Conservation (phyloP, 768 basidiomycete genomes). For the Termitomyces heimii region DNA sequence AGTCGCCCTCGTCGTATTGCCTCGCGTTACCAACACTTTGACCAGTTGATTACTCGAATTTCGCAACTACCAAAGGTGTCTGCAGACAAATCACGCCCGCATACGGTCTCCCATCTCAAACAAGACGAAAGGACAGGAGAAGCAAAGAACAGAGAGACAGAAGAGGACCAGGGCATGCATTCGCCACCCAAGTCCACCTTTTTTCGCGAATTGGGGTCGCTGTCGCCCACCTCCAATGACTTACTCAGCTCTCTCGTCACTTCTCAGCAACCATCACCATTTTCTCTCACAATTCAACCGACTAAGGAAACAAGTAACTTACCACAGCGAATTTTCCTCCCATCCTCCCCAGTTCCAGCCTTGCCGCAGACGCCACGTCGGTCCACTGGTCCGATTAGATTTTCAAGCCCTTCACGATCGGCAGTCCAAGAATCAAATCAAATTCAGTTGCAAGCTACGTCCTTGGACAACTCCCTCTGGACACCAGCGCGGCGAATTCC, state of each 20-base stretch:
- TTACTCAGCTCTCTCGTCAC: constrained; percentile 33
- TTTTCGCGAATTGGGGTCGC: constrained; percentile 42
- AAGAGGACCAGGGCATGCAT: not conserved
- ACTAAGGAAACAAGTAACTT: not conserved
- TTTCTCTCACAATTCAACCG: not conserved
- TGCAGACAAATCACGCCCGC: not conserved
- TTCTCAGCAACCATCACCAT: constrained; percentile 1
- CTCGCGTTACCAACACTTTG: not conserved
- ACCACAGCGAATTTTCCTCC: constrained; percentile 1
- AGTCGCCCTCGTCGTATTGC: not conserved
- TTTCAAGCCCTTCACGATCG: constrained; percentile 12
- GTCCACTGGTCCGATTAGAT: constrained; percentile 14
- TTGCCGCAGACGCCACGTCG: constrained; percentile 14
- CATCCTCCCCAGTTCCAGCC: constrained; percentile 15
- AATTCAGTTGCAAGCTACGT: constrained; percentile 21
- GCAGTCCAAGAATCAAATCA: constrained; percentile 23
- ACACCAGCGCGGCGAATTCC: constrained; percentile 66
- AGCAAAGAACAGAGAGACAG: not conserved
- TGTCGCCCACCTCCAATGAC: constrained; percentile 53
- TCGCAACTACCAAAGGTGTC: not conserved
- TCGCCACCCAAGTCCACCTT: constrained; percentile 11
- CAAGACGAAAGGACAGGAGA: not conserved
- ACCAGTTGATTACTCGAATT: not conserved
- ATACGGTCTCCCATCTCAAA: not conserved
- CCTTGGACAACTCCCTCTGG: constrained; percentile 32